Conservation (phyloP, 192 early-diverging fungal species). For the Coemansia sp. region DNA sequence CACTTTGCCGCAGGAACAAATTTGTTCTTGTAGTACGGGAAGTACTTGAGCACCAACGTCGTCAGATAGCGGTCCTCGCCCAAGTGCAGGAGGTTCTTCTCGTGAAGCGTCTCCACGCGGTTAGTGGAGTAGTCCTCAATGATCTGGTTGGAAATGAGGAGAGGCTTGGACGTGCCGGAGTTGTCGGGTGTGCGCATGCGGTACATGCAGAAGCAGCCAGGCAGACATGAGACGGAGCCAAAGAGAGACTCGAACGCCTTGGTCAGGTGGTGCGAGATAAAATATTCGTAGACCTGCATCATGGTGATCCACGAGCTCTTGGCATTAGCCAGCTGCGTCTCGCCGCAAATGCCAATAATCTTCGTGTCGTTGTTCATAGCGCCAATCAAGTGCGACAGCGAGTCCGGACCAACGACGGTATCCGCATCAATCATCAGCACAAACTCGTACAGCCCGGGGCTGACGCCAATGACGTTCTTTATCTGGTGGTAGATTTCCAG, state of each 20-base stretch:
- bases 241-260: slow-evolving; percentile 98
- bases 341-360: slow-evolving; percentile 93
- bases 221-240: slow-evolving; percentile 94
- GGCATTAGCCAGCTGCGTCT: slow-evolving; percentile 91
- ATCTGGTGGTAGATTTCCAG: slow-evolving; percentile 98
- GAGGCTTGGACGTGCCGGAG: slow-evolving; percentile 70
- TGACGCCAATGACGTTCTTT: slow-evolving; percentile 98
- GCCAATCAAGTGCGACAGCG: slow-evolving; percentile 88
- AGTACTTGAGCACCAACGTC: slow-evolving; percentile 94
- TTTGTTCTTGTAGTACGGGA: slow-evolving; percentile 91
- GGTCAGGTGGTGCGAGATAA: slow-evolving; percentile 92
- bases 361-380: slow-evolving; percentile 85
- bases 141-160: slow-evolving; percentile 83
- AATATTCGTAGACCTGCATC: slow-evolving; percentile 99
- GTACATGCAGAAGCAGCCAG: slow-evolving; percentile 99
- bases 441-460: slow-evolving; percentile 94
- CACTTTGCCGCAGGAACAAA: slow-evolving; percentile 92
- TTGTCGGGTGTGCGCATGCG: slow-evolving; percentile 79
- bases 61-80: slow-evolving; percentile 98
- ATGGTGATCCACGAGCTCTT: slow-evolving; percentile 91
- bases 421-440: slow-evolving; percentile 98
- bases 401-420: slow-evolving; percentile 85
- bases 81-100: slow-evolving; percentile 96
- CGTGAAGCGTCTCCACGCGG: slow-evolving; percentile 92
- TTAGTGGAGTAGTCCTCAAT: slow-evolving; percentile 94